Percentiles rank a stretch among this genome's conserved stretches.
Evolutionary conservation across 2,329 filamentous ascomycete genomes (phyloP).

Genomic region (Leptoxyphium fumago): DNA sequence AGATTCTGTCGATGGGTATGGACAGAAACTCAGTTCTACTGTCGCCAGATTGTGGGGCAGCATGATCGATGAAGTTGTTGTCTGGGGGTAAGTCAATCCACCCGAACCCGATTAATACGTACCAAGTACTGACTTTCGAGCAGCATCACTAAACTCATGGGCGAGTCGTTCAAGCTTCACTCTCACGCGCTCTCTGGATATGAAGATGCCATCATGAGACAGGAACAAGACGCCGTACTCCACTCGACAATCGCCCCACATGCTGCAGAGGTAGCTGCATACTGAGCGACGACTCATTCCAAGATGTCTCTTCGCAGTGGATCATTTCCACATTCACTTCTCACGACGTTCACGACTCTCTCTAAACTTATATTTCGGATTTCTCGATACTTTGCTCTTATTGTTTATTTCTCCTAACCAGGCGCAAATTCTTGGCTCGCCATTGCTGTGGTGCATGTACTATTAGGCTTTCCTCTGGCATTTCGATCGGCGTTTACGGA

Average conservation of each 20-base stretch:
- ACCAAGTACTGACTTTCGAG: constrained; percentile 28
- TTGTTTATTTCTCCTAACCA: too few species aligned
- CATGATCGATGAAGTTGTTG: constrained; percentile 96
- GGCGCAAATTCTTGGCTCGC: too few species aligned
- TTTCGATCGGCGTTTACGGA: too few species aligned
- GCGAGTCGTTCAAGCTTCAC: constrained; percentile 94
- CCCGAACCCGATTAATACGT: not conserved
- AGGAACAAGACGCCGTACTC: constrained; percentile 23
- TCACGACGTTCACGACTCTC: not conserved
- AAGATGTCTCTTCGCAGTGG: too few species aligned
- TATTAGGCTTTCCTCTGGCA: too few species aligned
- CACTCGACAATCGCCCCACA: constrained; percentile 25
- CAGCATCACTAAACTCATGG: constrained; percentile 89
- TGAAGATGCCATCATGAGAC: constrained; percentile 56
- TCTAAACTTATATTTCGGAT: not conserved
- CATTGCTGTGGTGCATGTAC: too few species aligned
- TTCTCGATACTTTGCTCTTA: too few species aligned
- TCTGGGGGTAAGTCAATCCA: constrained; percentile 79
- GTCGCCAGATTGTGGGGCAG: constrained; percentile 93
- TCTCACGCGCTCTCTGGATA: constrained; percentile 89
- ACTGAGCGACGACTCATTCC: constrained; percentile 1
- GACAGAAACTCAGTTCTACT: constrained; percentile 78
- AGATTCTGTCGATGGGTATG: constrained; percentile 69
- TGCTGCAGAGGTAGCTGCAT: constrained; percentile 17
- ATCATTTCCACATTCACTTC: not conserved